Evolutionary conservation across 208 protist genomes (phyloP).

Genomic region (Crithidia expoeki): DNA sequence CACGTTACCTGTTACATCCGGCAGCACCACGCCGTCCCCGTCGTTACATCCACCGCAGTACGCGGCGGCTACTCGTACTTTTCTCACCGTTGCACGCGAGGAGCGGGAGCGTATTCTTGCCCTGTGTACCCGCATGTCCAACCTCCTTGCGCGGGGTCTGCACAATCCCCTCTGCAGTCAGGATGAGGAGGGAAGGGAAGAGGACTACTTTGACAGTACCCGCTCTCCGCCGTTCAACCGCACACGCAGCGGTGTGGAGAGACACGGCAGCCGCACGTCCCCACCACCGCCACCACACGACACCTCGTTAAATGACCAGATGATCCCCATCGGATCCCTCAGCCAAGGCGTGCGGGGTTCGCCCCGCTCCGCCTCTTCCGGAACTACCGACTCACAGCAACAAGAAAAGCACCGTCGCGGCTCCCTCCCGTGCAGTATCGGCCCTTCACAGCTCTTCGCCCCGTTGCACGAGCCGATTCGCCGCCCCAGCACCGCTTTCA

Average conservation of each 20-base stretch:
- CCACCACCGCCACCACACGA: not conserved
- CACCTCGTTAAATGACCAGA: not conserved
- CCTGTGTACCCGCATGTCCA: slow-evolving; percentile 18
- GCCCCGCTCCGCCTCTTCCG: slow-evolving; percentile 24
- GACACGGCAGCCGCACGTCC: not conserved
- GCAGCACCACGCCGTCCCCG: not conserved
- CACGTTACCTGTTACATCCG: not conserved
- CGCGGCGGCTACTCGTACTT: not conserved
- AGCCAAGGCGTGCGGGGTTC: slow-evolving; percentile 39
- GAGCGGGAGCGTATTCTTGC: slow-evolving; percentile 15
- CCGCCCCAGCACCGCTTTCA: slow-evolving; percentile 29
- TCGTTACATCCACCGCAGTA: not conserved
- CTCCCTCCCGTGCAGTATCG: slow-evolving; percentile 26
- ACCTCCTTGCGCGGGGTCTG: not conserved
- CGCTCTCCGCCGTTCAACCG: not conserved
- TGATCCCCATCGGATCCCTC: slow-evolving; percentile 11
- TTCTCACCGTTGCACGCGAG: not conserved
- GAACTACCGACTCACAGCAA: slow-evolving; percentile 1
- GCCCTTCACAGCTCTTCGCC: slow-evolving; percentile 41
- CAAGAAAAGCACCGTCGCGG: not conserved
- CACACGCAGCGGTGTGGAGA: not conserved
- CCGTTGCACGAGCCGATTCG: slow-evolving; percentile 25
- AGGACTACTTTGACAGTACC: not conserved
- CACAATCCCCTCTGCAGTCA: not conserved
- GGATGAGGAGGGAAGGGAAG: not conserved